Conservation (phyloP, 2,329 filamentous ascomycete species). For the Calonectria ilicicola region DNA sequence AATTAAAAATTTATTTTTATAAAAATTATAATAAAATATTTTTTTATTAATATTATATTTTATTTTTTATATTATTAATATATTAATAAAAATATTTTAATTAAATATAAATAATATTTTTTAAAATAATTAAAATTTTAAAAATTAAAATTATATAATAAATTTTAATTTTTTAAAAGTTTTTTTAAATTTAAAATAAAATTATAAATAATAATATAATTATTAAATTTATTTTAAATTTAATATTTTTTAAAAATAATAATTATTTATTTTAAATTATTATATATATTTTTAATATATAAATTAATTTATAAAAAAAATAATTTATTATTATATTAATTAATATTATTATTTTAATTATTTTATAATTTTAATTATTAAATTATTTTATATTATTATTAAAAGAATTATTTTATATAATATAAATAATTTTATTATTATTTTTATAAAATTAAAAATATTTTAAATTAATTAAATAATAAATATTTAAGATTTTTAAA, state of each 20-base stretch:
- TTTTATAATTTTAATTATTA: not conserved
- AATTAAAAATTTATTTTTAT: not conserved
- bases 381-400: not conserved
- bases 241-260: not conserved
- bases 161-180: not conserved
- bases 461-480: not conserved
- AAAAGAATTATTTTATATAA: not conserved
- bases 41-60: not conserved
- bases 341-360: not conserved
- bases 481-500: not conserved
- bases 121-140: not conserved
- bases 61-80: not conserved
- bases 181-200: not conserved
- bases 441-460: not conserved
- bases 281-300: not conserved
- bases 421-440: not conserved
- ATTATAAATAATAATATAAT: not conserved
- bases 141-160: not conserved
- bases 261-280: not conserved
- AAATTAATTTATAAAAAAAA: not conserved
- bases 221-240: not conserved
- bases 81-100: not conserved
- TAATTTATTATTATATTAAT: not conserved
- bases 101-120: not conserved
- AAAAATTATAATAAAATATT: not conserved